Evolutionary conservation across 1,284 basidiomycete species (phyloP), one percentile per base, ranked within the genome.

Genomic region (Ustilago nuda): DNA sequence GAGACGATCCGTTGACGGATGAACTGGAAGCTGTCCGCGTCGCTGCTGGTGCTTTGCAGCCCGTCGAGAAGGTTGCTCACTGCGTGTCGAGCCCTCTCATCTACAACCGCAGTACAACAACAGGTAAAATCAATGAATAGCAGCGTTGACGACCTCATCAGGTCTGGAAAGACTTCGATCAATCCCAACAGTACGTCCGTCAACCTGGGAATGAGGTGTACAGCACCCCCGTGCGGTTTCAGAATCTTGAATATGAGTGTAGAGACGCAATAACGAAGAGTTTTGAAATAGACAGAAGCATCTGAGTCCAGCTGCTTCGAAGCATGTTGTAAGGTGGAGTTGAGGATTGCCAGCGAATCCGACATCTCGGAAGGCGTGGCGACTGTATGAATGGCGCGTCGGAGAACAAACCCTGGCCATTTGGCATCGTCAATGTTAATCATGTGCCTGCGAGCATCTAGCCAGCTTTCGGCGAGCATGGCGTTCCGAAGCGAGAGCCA

Each of bases 401-500:
- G 35, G 0, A 76, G 68, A 5, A 76, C 46, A 15, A 56, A 51
- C 4, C 56, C 15, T 5, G 73, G 73, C 73, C 73, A 76, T 12
- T 17, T 48, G 8, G 27, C 33, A 30, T 76, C 68, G 13, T 55
- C 19, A 27, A 67, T 48, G 35, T 19, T 58, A 54, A 61, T 43
- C 73, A 76, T 76, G n/a, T 60, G 37, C 30, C 61, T 53, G 15
- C 73, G 64, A 19, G 35, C 60, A 36, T 64, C 55, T 2, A 64
- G 41, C 73, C 73, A 76, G 59, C 63, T 64, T 8, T 55, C 36
- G 4, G 67, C 52, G 9, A 76, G 57, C 51, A 67, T 57, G 2
- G 73, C 68, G n/a, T 76, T 76, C 17, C 73, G 73, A 15, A 54
- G 35, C 5, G 67, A 32, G 8, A 76, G 53, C 17, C 66, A 71